Evolutionary conservation across 1,284 basidiomycete species (phyloP).

Genomic region (Earliella scabrosa): DNA sequence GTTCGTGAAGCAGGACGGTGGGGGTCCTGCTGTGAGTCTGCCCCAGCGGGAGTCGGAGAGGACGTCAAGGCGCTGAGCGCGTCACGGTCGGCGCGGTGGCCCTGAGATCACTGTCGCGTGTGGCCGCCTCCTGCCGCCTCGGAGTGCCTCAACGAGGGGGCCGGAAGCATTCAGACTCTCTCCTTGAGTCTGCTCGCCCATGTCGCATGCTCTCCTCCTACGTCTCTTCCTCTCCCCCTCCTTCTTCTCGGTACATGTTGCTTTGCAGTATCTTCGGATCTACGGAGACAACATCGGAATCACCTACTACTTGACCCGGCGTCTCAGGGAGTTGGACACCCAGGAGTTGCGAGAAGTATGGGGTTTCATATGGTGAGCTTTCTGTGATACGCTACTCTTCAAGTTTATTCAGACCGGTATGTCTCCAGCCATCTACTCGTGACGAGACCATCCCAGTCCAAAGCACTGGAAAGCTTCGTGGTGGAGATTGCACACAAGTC

Average conservation of each 20-base stretch:
- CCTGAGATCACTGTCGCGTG: not conserved
- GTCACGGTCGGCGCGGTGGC: not conserved
- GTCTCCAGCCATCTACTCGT: slow-evolving; percentile 83
- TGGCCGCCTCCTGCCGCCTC: not conserved
- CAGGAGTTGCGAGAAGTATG: slow-evolving; percentile 92
- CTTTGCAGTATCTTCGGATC: slow-evolving; percentile 85
- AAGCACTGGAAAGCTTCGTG: slow-evolving; percentile 92
- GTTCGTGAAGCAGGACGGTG: not conserved
- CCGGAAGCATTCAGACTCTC: not conserved
- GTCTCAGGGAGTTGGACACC: slow-evolving; percentile 78
- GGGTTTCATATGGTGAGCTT: slow-evolving; percentile 89
- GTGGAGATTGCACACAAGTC: slow-evolving; percentile 86
- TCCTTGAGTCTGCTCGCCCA: slow-evolving; percentile 20
- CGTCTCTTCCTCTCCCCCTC: slow-evolving; percentile 88
- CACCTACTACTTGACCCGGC: slow-evolving; percentile 91
- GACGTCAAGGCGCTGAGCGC: slow-evolving; percentile 4
- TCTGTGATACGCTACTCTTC: slow-evolving; percentile 13
- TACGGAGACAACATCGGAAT: slow-evolving; percentile 96
- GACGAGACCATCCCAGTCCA: slow-evolving; percentile 86
- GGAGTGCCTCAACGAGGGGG: not conserved
- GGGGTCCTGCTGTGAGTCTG: not conserved
- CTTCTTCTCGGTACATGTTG: slow-evolving; percentile 92
- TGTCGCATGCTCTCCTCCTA: slow-evolving; percentile 81
- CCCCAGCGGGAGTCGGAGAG: not conserved
- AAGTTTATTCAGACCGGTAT: slow-evolving; percentile 19